These are phyloP conservation scores for Hericium alpestre DNA, from an alignment of 768 basidiomycete species.

Conservation along the genomic window DNA sequence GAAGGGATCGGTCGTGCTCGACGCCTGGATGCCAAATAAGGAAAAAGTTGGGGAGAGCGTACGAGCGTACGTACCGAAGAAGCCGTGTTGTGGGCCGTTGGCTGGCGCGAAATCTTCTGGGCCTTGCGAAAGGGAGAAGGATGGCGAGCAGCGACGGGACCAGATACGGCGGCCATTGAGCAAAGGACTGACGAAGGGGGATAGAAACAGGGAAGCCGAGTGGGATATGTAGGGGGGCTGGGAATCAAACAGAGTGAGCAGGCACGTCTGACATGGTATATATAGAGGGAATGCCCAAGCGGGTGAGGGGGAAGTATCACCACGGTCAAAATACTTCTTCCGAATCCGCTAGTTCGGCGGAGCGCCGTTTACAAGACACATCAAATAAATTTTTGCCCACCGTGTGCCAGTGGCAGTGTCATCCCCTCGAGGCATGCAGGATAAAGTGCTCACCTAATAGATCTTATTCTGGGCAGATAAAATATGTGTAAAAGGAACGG, in stretches of 20 bases:
- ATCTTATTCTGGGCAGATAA: too few relatives aligned
- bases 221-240: conserved; percentile 9
- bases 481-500: background rate
- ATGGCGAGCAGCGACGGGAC: conserved; percentile 18
- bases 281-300: conserved; percentile 4
- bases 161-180: conserved; percentile 20
- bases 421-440: too few relatives aligned
- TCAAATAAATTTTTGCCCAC: too few relatives aligned
- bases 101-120: conserved; percentile 11
- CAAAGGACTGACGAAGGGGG: background rate
- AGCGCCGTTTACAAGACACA: too few relatives aligned
- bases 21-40: conserved; percentile 5
- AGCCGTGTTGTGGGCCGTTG: conserved; percentile 3
- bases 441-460: too few relatives aligned
- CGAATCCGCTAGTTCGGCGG: too few relatives aligned
- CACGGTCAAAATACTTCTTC: too few relatives aligned
- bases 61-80: conserved; percentile 8
- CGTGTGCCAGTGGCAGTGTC: too few relatives aligned
- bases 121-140: conserved; percentile 20
- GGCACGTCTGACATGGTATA: background rate
- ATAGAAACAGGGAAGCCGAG: conserved; percentile 8
- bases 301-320: too few relatives aligned
- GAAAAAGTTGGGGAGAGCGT: conserved; percentile 5
- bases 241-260: conserved; percentile 5
- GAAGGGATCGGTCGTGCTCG: conserved; percentile 35